These are phyloP conservation scores for Daldinia sp. DNA, from an alignment of 2,329 filamentous ascomycete species.

Conservation along the genomic window DNA sequence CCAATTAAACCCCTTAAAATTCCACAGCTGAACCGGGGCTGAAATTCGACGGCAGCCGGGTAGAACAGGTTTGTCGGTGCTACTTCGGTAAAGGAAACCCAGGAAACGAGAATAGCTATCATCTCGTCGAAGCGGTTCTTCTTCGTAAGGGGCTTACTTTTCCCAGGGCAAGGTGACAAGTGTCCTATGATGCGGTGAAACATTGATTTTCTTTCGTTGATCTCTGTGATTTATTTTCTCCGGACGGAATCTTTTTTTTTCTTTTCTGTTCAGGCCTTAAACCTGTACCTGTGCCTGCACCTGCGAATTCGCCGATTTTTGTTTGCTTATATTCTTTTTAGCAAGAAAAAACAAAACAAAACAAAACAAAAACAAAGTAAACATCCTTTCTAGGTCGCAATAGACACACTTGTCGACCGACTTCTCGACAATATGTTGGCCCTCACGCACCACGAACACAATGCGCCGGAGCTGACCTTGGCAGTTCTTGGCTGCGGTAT, in stretches of 20 bases:
- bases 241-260: not conserved
- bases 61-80: conserved; percentile 39
- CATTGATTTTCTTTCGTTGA: conserved; percentile 17
- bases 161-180: conserved; percentile 31
- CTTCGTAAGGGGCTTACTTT: conserved; percentile 32
- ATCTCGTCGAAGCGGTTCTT: conserved; percentile 40
- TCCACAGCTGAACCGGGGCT: conserved; percentile 7
- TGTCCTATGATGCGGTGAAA: conserved; percentile 37
- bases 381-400: not conserved
- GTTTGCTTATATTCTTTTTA: conserved; percentile 4
- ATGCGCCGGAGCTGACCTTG: conserved; percentile 72
- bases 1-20: conserved; percentile 2
- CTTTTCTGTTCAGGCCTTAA: not conserved
- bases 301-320: conserved; percentile 1
- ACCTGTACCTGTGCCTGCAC: not conserved
- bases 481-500: conserved; percentile 85
- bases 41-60: conserved; percentile 6
- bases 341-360: conserved; percentile 12
- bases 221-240: conserved; percentile 9
- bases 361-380: conserved; percentile 8
- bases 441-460: conserved; percentile 51
- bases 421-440: conserved; percentile 48
- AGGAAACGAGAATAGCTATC: conserved; percentile 19
- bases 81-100: conserved; percentile 39
- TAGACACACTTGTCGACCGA: not conserved